These are phyloP conservation scores for Solanum ossicruentum DNA, from an alignment of 257 asterid genomes.

Conservation along the genomic window DNA sequence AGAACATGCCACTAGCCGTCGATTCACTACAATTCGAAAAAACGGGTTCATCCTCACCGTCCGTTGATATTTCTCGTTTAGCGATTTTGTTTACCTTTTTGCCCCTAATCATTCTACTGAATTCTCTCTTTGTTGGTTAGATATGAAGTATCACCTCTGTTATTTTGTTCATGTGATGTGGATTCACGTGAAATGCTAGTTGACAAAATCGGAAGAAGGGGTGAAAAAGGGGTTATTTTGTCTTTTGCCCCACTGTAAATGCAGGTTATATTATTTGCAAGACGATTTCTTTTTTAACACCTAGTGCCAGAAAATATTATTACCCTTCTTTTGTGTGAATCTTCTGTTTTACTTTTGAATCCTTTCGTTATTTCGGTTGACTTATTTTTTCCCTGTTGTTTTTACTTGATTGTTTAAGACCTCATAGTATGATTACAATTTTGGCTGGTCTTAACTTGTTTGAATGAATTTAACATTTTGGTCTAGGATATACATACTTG, in stretches of 20 bases:
- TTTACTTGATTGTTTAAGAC: neutral
- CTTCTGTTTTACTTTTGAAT: neutral
- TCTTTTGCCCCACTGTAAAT: conserved; percentile 52
- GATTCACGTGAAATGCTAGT: conserved; percentile 52
- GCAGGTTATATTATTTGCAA: neutral
- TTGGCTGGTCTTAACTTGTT: neutral
- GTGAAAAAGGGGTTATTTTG: conserved; percentile 31
- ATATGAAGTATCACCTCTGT: neutral
- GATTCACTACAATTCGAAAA: conserved; percentile 73
- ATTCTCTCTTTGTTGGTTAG: neutral
- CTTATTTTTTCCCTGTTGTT: neutral
- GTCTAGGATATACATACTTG: neutral
- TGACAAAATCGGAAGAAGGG: conserved; percentile 13
- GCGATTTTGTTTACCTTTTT: conserved; percentile 19
- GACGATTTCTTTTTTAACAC: neutral
- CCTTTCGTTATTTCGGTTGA: neutral
- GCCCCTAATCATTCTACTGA: conserved; percentile 24
- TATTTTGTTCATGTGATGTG: conserved; percentile 14
- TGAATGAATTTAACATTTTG: neutral
- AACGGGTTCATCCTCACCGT: conserved; percentile 25
- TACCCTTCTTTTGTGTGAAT: neutral
- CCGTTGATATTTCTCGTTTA: neutral
- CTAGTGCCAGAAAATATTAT: conserved; percentile 11
- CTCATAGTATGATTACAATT: neutral
- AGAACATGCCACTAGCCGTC: conserved; percentile 99